Evolutionary conservation across 2,329 filamentous ascomycete genomes (phyloP).

Genomic region (Sodiomyces alkalinus): DNA sequence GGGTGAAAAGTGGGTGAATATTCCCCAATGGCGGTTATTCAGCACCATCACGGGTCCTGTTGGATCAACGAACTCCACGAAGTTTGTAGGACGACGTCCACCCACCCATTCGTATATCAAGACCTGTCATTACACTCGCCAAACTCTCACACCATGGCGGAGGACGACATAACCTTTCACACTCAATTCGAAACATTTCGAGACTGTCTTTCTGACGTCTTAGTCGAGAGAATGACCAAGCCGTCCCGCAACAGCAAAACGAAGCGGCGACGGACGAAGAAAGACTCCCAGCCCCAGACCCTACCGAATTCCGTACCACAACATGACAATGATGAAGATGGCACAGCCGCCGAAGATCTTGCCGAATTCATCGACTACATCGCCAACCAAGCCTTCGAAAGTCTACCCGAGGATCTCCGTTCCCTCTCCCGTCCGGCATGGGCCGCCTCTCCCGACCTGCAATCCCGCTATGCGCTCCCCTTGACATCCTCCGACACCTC

Average conservation of each 20-base stretch:
- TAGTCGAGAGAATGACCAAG: conserved; percentile 45
- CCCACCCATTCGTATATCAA: not conserved
- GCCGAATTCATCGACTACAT: conserved; percentile 75
- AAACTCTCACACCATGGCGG: not conserved
- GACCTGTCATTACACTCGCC: not conserved
- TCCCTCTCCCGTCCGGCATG: conserved; percentile 44
- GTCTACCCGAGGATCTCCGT: conserved; percentile 45
- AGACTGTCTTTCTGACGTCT: conserved; percentile 55
- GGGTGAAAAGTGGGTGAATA: too few species aligned
- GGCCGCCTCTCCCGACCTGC: conserved; percentile 31
- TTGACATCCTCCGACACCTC: conserved; percentile 35
- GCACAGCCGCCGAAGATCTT: conserved; percentile 45
- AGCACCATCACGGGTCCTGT: not conserved
- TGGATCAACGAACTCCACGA: not conserved
- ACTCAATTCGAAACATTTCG: conserved; percentile 41
- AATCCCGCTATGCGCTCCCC: conserved; percentile 40
- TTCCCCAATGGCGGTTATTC: too few species aligned
- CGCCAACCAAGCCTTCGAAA: conserved; percentile 50
- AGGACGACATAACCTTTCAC: not conserved
- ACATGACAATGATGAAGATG: too few species aligned
- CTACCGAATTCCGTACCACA: not conserved
- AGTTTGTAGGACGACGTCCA: conserved; percentile 4
- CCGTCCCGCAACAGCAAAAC: conserved; percentile 24
- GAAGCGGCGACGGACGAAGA: conserved; percentile 29
- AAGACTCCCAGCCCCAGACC: conserved; percentile 5